phyloP scores from a whole-genome alignment of 2,329 filamentous ascomycete genomes.

The Stemphylium beticola region DNA sequence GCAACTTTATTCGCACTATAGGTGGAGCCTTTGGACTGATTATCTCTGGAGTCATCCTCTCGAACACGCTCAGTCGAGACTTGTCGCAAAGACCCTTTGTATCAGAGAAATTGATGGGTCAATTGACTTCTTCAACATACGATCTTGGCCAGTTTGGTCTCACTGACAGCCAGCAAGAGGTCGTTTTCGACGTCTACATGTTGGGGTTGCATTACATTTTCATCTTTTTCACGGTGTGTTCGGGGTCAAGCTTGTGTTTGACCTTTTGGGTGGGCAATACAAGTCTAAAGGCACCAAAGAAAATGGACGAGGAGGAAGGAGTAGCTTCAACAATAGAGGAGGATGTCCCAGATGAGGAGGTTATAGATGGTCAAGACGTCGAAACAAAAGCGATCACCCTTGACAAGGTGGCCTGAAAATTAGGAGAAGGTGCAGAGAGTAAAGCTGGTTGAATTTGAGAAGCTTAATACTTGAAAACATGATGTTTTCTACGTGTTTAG shows the following conservation, averaged over 20 bases:
- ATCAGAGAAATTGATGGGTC: slow-evolving; percentile 15
- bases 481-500: not conserved
- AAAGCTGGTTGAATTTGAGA: not conserved
- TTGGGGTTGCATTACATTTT: slow-evolving; percentile 26
- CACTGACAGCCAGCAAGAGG: slow-evolving; percentile 9
- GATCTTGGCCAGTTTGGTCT: slow-evolving; percentile 20
- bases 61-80: slow-evolving; percentile 22
- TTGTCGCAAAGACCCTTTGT: slow-evolving; percentile 18
- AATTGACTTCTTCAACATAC: slow-evolving; percentile 30
- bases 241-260: slow-evolving; percentile 21
- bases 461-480: not conserved
- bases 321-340: not conserved
- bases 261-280: slow-evolving; percentile 32
- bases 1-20: slow-evolving; percentile 67
- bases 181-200: slow-evolving; percentile 26
- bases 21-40: slow-evolving; percentile 67
- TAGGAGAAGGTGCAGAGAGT: not conserved
- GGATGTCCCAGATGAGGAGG: not conserved
- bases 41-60: slow-evolving; percentile 41
- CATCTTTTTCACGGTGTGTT: slow-evolving; percentile 25
- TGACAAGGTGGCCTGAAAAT: not conserved
- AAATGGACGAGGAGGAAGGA: slow-evolving; percentile 14
- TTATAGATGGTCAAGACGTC: not conserved
- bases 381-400: not conserved
- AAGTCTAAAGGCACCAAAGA: slow-evolving; percentile 30